Base-by-base conservation (phyloP, 352 stramenopile species). In the Aphanomyces cochlioides region DNA sequence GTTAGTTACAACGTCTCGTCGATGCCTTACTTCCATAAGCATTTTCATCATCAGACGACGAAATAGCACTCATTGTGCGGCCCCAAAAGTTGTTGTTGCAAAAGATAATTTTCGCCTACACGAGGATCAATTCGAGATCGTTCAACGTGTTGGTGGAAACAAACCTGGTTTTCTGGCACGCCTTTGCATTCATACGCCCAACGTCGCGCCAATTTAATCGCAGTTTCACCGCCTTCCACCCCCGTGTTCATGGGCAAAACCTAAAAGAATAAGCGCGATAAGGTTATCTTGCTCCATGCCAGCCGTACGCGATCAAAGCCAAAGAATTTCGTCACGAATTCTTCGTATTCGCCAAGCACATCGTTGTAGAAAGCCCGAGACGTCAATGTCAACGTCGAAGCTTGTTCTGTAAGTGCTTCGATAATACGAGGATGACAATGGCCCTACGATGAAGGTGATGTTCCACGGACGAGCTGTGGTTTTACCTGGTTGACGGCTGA, bases 241-340 rank as follows among this genome's bases (percentile, higher is more conserved):
- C 97, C 98, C 15, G 96, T 99, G 85, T 99, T 99, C 97, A 99
- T 99, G 15, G 97, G 98, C 48, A 99, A 73, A 19, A 99, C 91
- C 53, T 84, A 48, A 15, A 0, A 66, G 6, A 54, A 34, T 34
- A 56, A 17, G 10, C 41, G 37, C 69, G 63, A 64, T 47, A 50
- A 53, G 47, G 3, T 60, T 47, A 2, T 28, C 28, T 28, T 1
- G n/a, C 34, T 63, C 5, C 7, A 28, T 75, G 10, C 58, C 12
- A 40, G 10, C 77, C 75, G 38, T 80, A 86, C 81, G 56, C 96
- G 90, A 73, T 99, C 98, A 78, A 96, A 99, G 47, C 95, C 95
- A 77, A 99, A 98, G 72, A 98, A 95, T 10, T 84, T 82, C 36
- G 94, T 99, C 74, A 99, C 96, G 74, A 96, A 99, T 79, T 99